Conservation (phyloP, 2,329 filamentous ascomycete species). For the Biscogniauxia marginata region DNA sequence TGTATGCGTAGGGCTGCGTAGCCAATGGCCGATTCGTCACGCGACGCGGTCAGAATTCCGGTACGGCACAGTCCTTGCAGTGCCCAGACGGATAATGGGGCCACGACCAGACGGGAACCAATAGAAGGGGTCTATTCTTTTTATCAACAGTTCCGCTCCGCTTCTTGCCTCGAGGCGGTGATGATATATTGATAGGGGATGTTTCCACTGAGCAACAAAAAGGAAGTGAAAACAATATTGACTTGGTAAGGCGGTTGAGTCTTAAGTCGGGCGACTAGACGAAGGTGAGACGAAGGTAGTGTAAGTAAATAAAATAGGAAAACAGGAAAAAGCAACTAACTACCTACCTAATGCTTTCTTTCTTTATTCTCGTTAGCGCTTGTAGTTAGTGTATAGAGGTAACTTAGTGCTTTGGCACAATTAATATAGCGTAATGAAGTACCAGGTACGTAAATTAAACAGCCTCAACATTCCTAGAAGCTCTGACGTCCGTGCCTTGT, state of each 20-base stretch:
- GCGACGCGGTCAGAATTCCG: background rate
- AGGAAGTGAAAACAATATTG: background rate
- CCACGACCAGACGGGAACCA: background rate
- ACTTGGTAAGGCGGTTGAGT: background rate
- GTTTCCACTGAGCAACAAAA: background rate
- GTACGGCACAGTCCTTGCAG: background rate
- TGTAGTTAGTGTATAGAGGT: background rate
- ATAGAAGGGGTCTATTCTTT: background rate
- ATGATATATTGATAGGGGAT: background rate
- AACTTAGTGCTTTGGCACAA: background rate
- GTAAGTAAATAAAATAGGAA: background rate
- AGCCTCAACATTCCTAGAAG: background rate
- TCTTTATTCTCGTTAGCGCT: background rate
- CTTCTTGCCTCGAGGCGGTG: background rate
- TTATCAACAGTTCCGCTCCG: background rate
- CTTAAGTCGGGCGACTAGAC: background rate
- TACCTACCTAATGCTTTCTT: background rate
- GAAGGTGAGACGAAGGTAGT: background rate
- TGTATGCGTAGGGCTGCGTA: background rate
- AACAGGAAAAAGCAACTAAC: background rate
- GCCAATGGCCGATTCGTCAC: background rate
- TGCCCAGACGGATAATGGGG: background rate
- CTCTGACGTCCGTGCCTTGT: background rate
- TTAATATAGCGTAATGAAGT: background rate
- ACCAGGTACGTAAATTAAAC: background rate